Percentiles rank a stretch among this genome's conserved stretches.
phyloP scores from a whole-genome alignment of 2,329 filamentous ascomycete genomes.

The Exophiala xenobiotica region DNA sequence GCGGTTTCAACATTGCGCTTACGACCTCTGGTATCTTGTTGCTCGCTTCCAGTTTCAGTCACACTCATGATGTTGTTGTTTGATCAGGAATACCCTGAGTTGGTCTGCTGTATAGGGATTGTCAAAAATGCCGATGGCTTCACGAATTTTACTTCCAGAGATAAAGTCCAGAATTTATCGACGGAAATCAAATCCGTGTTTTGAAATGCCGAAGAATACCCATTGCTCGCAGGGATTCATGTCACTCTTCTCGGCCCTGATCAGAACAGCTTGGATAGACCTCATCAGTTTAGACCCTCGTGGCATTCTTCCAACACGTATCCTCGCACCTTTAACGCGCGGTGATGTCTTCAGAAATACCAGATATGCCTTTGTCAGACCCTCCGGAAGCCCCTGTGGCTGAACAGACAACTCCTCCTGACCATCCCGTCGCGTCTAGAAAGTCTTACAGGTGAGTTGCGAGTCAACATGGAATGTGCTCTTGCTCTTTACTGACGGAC shows the following conservation, averaged over 20 bases:
- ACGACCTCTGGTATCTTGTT: constrained; percentile 7
- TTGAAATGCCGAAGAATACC: background rate
- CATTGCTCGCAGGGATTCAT: too few relatives aligned
- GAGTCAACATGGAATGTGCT: background rate
- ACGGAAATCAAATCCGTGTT: constrained; percentile 8
- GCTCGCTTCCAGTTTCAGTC: constrained; percentile 1
- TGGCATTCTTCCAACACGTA: too few relatives aligned
- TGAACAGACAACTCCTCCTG: constrained; percentile 13
- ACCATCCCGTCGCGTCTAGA: constrained; percentile 14
- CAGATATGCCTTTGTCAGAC: constrained; percentile 16
- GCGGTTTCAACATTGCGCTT: constrained; percentile 27
- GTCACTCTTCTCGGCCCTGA: too few relatives aligned
- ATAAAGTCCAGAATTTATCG: constrained; percentile 2
- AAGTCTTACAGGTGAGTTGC: constrained; percentile 26
- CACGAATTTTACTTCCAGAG: too few relatives aligned
- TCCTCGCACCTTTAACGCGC: too few relatives aligned
- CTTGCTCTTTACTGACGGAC: background rate
- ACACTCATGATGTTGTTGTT: constrained; percentile 22
- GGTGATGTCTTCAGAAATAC: background rate
- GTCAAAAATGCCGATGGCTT: too few relatives aligned
- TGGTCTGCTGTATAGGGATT: too few relatives aligned
- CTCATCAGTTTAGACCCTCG: too few relatives aligned
- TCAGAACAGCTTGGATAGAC: too few relatives aligned
- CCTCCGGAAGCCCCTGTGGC: constrained; percentile 5
- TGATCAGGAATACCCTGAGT: too few relatives aligned